These are phyloP conservation scores for Viola odorata DNA, from an alignment of 345 rosid species.

Conservation along the genomic window DNA sequence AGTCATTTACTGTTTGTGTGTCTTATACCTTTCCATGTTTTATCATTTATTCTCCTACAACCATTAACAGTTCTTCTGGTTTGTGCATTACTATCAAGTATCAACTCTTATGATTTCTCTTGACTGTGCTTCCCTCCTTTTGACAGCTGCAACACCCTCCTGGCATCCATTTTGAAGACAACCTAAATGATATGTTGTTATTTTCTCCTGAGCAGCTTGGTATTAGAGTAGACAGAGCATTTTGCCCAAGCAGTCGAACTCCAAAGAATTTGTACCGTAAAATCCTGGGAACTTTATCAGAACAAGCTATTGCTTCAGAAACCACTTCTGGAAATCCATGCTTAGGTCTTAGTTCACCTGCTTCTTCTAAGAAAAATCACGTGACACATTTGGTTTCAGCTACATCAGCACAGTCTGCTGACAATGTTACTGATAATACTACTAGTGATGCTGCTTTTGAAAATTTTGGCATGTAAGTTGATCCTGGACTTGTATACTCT, in stretches of 20 bases:
- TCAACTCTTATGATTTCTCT: neutral
- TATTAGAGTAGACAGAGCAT: slow-evolving; percentile 31
- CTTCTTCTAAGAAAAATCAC: slow-evolving; percentile 35
- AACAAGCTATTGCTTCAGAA: slow-evolving; percentile 33
- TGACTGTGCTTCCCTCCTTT: neutral
- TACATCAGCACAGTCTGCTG: slow-evolving; percentile 26
- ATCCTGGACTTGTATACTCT: neutral
- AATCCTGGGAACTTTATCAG: slow-evolving; percentile 35
- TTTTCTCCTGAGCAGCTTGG: slow-evolving; percentile 56
- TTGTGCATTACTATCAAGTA: neutral
- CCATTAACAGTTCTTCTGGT: neutral
- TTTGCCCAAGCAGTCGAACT: slow-evolving; percentile 31
- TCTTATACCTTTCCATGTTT: neutral
- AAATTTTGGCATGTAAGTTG: slow-evolving; percentile 61
- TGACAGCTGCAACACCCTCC: slow-evolving; percentile 46
- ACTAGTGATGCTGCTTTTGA: slow-evolving; percentile 42
- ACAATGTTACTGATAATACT: slow-evolving; percentile 24
- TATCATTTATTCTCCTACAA: neutral
- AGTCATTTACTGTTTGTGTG: slow-evolving; percentile 16
- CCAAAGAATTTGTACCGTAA: slow-evolving; percentile 47
- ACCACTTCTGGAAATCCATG: slow-evolving; percentile 41
- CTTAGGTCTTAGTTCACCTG: slow-evolving; percentile 45
- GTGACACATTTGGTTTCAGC: slow-evolving; percentile 36
- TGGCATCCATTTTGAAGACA: slow-evolving; percentile 52
- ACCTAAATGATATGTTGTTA: slow-evolving; percentile 36